These are phyloP conservation scores for Darksidea phi DNA, from an alignment of 495 filamentous ascomycete species.

Conservation along the genomic window DNA sequence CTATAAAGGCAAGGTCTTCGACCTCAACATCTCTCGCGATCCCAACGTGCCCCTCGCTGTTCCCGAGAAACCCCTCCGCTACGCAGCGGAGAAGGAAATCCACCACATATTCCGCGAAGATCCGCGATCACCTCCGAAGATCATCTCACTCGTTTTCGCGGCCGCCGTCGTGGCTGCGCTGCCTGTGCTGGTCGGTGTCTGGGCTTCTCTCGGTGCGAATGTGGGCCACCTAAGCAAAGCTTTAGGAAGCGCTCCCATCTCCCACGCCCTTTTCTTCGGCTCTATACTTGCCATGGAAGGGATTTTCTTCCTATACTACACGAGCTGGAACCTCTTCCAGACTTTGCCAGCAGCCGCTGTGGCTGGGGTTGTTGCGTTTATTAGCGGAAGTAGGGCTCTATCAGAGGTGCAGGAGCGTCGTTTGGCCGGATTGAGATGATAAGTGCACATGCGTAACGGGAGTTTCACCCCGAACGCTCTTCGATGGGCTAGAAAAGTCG, in stretches of 20 bases:
- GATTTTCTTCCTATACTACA: slow-evolving; percentile 94
- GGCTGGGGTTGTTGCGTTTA: slow-evolving; percentile 68
- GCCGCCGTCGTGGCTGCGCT: slow-evolving; percentile 68
- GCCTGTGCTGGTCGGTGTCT: slow-evolving; percentile 69
- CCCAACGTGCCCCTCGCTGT: slow-evolving; percentile 56
- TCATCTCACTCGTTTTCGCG: slow-evolving; percentile 77
- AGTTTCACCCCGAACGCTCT: too few species aligned
- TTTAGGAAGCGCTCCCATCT: slow-evolving; percentile 66
- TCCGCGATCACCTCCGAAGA: slow-evolving; percentile 74
- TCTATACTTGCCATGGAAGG: slow-evolving; percentile 84
- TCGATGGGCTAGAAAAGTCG: too few species aligned
- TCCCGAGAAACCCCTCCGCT: slow-evolving; percentile 67
- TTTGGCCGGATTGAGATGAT: slow-evolving; percentile 73
- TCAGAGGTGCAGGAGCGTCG: slow-evolving; percentile 88
- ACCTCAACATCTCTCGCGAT: slow-evolving; percentile 64
- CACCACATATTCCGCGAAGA: slow-evolving; percentile 85
- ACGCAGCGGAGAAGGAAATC: slow-evolving; percentile 80
- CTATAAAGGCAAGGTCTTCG: slow-evolving; percentile 63
- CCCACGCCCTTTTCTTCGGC: slow-evolving; percentile 77
- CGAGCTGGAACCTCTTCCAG: slow-evolving; percentile 90
- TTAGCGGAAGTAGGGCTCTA: slow-evolving; percentile 88
- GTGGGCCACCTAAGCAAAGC: slow-evolving; percentile 74
- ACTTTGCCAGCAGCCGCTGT: slow-evolving; percentile 69
- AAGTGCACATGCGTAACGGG: neutral
- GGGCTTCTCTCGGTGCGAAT: slow-evolving; percentile 82